Percentiles rank a stretch among this genome's conserved stretches.
Evolutionary conservation across 768 basidiomycete genomes (phyloP).

Genomic region (Pulveroboletus sp.): DNA sequence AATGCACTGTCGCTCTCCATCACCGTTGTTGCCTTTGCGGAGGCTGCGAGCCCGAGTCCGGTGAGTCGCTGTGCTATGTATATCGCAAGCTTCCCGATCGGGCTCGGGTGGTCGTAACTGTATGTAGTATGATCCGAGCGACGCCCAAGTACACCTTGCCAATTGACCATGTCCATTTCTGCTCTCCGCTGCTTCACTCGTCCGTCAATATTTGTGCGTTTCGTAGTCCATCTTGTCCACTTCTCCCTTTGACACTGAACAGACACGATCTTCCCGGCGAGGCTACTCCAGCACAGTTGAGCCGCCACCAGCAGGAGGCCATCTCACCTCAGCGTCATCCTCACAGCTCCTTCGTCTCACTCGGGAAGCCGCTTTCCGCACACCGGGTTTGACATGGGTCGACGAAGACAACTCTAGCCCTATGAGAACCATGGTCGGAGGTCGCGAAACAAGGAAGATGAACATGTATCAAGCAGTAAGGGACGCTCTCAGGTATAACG

Average conservation of each 20-base stretch:
- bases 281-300: conserved; percentile 50
- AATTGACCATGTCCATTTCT: conserved; percentile 23
- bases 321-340: conserved; percentile 67
- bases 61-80: background rate
- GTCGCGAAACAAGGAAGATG: conserved; percentile 91
- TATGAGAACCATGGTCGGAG: conserved; percentile 52
- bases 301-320: conserved; percentile 78
- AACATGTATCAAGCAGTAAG: conserved; percentile 92
- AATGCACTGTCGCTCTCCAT: conserved; percentile 87
- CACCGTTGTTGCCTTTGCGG: conserved; percentile 4
- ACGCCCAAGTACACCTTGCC: conserved; percentile 4
- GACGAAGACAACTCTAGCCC: conserved; percentile 52
- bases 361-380: conserved; percentile 68
- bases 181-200: conserved; percentile 19
- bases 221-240: background rate
- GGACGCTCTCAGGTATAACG: conserved; percentile 76
- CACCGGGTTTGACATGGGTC: conserved; percentile 69
- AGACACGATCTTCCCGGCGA: conserved; percentile 27
- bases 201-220: conserved; percentile 17
- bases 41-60: conserved; percentile 17
- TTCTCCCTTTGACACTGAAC: background rate
- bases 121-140: no score
- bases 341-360: conserved; percentile 63
- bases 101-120: no score
- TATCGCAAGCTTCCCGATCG: no score